Base-by-base conservation (phyloP, 163 green algal genomes). In the Chloroidium sp. region DNA sequence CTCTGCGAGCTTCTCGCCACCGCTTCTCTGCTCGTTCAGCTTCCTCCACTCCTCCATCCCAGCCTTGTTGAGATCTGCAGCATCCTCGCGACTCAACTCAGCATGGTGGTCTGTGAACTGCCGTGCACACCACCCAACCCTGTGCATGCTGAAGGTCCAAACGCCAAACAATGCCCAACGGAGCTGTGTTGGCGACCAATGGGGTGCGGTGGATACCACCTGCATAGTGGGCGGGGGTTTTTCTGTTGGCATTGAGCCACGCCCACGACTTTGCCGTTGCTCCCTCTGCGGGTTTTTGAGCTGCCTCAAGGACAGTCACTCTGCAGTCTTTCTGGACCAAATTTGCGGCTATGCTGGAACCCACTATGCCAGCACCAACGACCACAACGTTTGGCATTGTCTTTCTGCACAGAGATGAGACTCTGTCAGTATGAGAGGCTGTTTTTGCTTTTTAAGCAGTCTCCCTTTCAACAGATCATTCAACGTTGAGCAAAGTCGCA, bases 181-280 rank as follows among this genome's bases (percentile, higher is more conserved):
- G 67, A 72, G 36, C 10, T n/a, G 67, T 72, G 67, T n/a, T 10
- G 10, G 6, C 6, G 6, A 72, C 67, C 67, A 6, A 72, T 72
- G 67, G 67, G 6, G 10, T 72, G 36, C 36, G 36, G 36, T 72
- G 67, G 6, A 10, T n/a, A 1, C n/a, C 59, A 62, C 79, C 79
- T 83, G 67, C 76, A 62, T 80, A 83, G 62, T 80, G 79, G 1
- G 36, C 61, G 12, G 79, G 79, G 3, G 69, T 60, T 69, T 83
- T 83, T 6, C 62, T 74, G 69, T 83, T 83, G 59, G 79, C 79
- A 61, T 83, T 83, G 0, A 83, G 74, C 79, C 79, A 83, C 1
- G 79, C 79, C 79, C 79, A 83, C 2, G 79, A 83, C 59, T 83
- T 79, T 61, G 62, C 79, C 59, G 62, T 83, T 58, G 79, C 79